Percentiles rank a stretch among this genome's conserved stretches.
phyloP scores from a whole-genome alignment of 257 asterid species.

The Solanum chmielewskii region DNA sequence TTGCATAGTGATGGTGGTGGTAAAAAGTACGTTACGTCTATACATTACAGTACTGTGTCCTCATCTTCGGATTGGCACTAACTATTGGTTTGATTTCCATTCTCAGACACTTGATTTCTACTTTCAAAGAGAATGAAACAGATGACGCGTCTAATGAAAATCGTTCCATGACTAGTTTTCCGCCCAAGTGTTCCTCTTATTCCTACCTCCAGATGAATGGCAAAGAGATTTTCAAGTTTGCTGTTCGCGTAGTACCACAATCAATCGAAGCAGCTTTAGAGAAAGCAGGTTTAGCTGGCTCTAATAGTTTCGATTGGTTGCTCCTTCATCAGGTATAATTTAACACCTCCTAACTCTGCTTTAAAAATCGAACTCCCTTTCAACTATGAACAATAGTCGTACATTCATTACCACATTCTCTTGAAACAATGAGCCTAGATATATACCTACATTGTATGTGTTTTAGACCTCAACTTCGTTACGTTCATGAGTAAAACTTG shows the following conservation, averaged over 20 bases:
- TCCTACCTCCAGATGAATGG: constrained; percentile 93
- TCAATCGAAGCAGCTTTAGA: constrained; percentile 66
- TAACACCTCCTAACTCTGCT: background rate
- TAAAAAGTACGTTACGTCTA: constrained; percentile 28
- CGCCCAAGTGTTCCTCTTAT: constrained; percentile 54
- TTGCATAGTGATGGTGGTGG: constrained; percentile 84
- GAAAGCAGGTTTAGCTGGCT: constrained; percentile 67
- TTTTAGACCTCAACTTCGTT: background rate
- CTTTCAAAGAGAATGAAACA: constrained; percentile 32
- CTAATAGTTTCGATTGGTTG: constrained; percentile 67
- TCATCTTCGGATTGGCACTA: background rate
- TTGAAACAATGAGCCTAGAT: background rate
- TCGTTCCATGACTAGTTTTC: constrained; percentile 45
- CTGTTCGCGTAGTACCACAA: constrained; percentile 79
- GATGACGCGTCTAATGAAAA: constrained; percentile 38
- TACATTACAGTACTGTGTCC: background rate
- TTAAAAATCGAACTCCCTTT: background rate
- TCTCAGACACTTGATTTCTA: constrained; percentile 47
- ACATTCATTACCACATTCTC: background rate
- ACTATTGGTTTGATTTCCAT: background rate
- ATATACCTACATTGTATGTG: background rate
- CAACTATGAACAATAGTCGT: background rate
- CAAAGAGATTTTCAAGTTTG: constrained; percentile 89
- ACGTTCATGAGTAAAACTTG: background rate
- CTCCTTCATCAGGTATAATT: constrained; percentile 86